Evolutionary conservation across 169 alveolate species (phyloP).

Genomic region (Cryptosporidium andersoni): DNA sequence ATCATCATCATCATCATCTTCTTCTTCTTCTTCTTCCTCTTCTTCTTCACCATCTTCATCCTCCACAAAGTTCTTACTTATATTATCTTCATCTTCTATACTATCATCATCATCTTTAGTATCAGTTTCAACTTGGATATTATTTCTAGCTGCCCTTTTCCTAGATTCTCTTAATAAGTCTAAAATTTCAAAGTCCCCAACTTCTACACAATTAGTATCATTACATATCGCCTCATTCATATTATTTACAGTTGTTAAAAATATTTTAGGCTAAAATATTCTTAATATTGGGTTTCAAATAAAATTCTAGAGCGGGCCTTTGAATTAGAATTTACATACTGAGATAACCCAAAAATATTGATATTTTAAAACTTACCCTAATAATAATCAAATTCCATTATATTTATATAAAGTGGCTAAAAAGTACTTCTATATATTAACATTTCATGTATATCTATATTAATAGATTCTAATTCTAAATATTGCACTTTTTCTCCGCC

Average conservation of each 20-base stretch:
- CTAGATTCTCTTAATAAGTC: conserved; percentile 42
- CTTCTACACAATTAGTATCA: background rate
- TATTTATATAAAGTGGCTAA: too few relatives aligned
- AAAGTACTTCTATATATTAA: too few relatives aligned
- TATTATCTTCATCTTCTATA: background rate
- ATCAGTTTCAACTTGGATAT: background rate
- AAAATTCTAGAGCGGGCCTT: too few relatives aligned
- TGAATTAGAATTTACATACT: too few relatives aligned
- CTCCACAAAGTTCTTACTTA: background rate
- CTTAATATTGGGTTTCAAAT: conserved; percentile 1
- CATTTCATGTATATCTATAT: too few relatives aligned
- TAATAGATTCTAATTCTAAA: too few relatives aligned
- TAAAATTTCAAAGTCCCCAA: conserved; percentile 40
- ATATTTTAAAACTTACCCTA: too few relatives aligned
- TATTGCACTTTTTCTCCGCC: too few relatives aligned
- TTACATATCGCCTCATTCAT: background rate
- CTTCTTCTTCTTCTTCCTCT: background rate
- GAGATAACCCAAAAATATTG: too few relatives aligned
- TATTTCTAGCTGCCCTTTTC: conserved; percentile 3
- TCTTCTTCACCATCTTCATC: background rate
- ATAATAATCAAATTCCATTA: too few relatives aligned
- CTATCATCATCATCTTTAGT: background rate
- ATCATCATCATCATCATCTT: conserved; percentile 7
- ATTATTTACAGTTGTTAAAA: background rate
- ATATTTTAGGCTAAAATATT: conserved; percentile 33